Base-by-base conservation (phyloP, 164 flowering plant genomes). In the grape (Vitis vinifera) region DNA sequence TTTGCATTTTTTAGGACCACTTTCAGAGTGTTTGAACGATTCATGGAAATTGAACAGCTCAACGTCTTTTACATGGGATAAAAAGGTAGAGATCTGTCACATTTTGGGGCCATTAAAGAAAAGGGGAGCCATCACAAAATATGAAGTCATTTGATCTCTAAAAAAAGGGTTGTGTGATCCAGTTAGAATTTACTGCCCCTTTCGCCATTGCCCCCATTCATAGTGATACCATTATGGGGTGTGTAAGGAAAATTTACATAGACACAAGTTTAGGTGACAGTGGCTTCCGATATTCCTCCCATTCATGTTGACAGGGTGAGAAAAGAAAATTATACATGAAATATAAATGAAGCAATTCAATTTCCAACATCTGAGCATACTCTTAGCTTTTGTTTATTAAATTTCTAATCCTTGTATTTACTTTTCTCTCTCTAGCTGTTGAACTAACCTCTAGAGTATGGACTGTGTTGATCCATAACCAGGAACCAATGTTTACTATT, bases 401-500 rank as follows among this genome's bases (percentile, higher is more conserved):
- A 37, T 37, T 37, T 37, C 44, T 37, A 37, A 53, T 13, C 4
- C 56, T 13, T 37, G 50, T n/a, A 30, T 9, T 30, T 29, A 44
- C 16, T 37, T 27, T 48, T 53, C 8, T 30, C 27, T 15, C 11
- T 1, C 23, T 15, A 16, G 14, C 7, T 15, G 14, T 16, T 44
- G 19, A 68, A 8, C 15, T 66, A 56, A 67, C n/a, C 19, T 53
- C 68, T 70, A 37, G 63, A 68, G 59, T 59, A 67, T 72, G 63
- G 63, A 53, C 17, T 63, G 17, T 63, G 15, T 61, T 63, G n/a
- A 8, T 16, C 37, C 15, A 64, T 66, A 12, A 71, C 51, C 89
- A 94, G 97, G 97, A 71, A 82, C 89, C 60, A 82, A 88, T 71
- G 73, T 84, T 9, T 92, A 90, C 84, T 90, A 91, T 69, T 94